Percentiles rank a stretch among this genome's conserved stretches.
Evolutionary conservation across 2,329 filamentous ascomycete genomes (phyloP).

Genomic region (Colletotrichum caudatum): DNA sequence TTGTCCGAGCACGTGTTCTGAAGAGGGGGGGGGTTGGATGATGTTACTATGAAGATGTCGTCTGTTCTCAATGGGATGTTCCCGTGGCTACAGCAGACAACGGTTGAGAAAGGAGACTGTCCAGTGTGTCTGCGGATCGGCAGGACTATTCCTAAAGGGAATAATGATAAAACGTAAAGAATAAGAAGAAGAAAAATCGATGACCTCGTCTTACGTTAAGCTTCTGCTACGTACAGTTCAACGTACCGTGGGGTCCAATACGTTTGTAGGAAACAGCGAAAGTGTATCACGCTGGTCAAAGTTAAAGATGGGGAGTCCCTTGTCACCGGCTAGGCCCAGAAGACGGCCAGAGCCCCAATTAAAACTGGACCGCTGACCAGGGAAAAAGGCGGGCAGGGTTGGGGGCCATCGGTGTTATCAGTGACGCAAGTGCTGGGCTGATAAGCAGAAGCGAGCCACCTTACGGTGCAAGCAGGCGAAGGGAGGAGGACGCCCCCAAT

Average conservation of each 20-base stretch:
- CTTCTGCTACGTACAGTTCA: not conserved
- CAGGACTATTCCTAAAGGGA: not conserved
- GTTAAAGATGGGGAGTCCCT: constrained; percentile 35
- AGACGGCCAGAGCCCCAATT: constrained; percentile 36
- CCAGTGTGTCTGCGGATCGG: not conserved
- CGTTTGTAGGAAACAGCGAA: constrained; percentile 25
- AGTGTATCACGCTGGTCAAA: constrained; percentile 38
- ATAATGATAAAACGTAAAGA: not conserved
- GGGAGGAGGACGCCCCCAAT: not conserved
- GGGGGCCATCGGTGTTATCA: constrained; percentile 36
- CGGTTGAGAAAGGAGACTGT: not conserved
- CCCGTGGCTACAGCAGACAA: constrained; percentile 6
- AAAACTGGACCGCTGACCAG: constrained; percentile 38
- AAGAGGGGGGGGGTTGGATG: constrained; percentile 15
- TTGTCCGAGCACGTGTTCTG: constrained; percentile 39
- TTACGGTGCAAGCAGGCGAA: not conserved
- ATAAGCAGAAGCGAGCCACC: constrained; percentile 30
- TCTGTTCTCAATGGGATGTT: constrained; percentile 21
- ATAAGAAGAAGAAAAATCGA: constrained; percentile 4
- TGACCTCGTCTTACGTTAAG: constrained; percentile 8
- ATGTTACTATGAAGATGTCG: constrained; percentile 16
- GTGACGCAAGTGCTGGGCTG: constrained; percentile 40
- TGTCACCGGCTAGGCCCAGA: constrained; percentile 38
- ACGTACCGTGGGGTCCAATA: constrained; percentile 9
- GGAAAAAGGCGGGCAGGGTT: constrained; percentile 32